phyloP scores from a whole-genome alignment of 2,329 filamentous ascomycete species.

The Botrytis galanthina region DNA sequence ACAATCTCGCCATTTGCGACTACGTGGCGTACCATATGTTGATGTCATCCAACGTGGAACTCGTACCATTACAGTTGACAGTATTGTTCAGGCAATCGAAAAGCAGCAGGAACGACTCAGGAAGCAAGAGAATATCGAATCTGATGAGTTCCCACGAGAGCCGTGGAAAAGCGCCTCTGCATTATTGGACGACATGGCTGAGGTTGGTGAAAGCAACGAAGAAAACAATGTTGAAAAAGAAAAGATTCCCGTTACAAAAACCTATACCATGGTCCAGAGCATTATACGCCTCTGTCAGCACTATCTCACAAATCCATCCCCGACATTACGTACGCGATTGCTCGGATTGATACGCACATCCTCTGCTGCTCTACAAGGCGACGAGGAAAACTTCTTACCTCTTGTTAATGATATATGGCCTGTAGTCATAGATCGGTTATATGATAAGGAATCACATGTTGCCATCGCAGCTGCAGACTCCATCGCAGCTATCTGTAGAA shows the following conservation, averaged over 20 bases:
- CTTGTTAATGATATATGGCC: conserved; percentile 91
- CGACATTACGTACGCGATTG: conserved; percentile 73
- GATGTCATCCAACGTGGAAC: conserved; percentile 47
- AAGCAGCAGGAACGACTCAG: conserved; percentile 39
- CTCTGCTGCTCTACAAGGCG: conserved; percentile 65
- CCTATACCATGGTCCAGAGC: conserved; percentile 75
- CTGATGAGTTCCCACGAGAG: conserved; percentile 35
- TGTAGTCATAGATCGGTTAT: conserved; percentile 66
- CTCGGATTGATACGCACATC: conserved; percentile 74
- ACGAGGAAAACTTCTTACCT: conserved; percentile 83
- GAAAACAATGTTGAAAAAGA: conserved; percentile 39
- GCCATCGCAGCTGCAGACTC: conserved; percentile 67
- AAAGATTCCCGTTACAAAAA: conserved; percentile 68
- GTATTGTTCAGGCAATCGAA: conserved; percentile 58
- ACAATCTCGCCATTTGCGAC: conserved; percentile 52
- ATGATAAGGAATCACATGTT: conserved; percentile 67
- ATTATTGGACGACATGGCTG: conserved; percentile 39
- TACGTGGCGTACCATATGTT: conserved; percentile 30
- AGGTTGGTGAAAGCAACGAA: conserved; percentile 22
- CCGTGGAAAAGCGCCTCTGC: conserved; percentile 40
- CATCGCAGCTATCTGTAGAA: conserved; percentile 64
- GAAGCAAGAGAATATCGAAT: conserved; percentile 14
- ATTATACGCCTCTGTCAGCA: conserved; percentile 85
- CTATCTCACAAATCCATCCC: conserved; percentile 82
- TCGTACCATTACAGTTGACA: conserved; percentile 42